Evolutionary conservation across 345 rosid genomes (phyloP), one percentile per base, ranked within the genome.

Genomic region (Salix viminalis): DNA sequence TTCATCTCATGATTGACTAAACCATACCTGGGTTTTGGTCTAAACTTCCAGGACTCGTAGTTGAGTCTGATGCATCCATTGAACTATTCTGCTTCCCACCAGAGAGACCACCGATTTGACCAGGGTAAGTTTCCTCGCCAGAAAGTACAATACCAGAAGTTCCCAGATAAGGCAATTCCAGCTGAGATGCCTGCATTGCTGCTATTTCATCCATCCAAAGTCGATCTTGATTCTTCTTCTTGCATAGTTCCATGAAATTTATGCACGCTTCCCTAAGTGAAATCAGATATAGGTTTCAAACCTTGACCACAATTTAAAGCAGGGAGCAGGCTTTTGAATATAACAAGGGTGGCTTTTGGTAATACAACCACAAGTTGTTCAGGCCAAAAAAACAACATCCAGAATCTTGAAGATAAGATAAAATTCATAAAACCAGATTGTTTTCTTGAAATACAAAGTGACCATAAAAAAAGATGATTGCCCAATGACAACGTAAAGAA

Each of bases 121-220:
- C 65, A 41, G 83, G 80, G 74, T 84, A 91, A 76, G 81, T 88
- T 77, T 91, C 96, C 78, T 91, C 99, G 5, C 88, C 85, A 16
- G 98, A 92, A 65, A 93, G 89, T 70, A 91, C 68, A 70, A 96
- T 86, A 79, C 95, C 98, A 34, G 99, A 92, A 81, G 93, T 87
- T 74, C 86, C 92, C 75, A 92, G 74, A 83, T 84, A 92, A 9
- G 97, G 87, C 67, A 96, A 76, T 37, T 92, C 98, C 74, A 93
- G 88, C 77, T 88, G 85, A 79, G 98, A 83, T 73, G 97, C 95
- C 81, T 91, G 94, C 97, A 96, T 92, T 72, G 97, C 98, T 0
- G 97, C 94, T 69, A 96, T 85, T 83, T 96, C 98, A 77, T 91
- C 95, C 81, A 91, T 89, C 99, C 99, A 96, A 65, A 88, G 88